phyloP scores from a whole-genome alignment of 441 rosid species.

The Sinapis alba region DNA sequence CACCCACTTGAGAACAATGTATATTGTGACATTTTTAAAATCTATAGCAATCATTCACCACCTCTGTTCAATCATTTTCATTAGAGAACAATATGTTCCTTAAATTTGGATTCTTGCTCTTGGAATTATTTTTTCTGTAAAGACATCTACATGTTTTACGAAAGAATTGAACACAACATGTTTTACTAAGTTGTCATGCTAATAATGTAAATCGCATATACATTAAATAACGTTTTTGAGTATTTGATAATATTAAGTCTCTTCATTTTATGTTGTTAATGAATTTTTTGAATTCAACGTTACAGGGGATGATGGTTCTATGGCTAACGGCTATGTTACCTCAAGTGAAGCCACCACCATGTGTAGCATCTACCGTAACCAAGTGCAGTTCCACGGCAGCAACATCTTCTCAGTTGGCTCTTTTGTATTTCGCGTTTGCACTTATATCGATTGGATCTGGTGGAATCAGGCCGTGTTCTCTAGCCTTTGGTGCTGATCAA shows the following conservation, averaged over 20 bases:
- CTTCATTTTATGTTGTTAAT: not conserved
- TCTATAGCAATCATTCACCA: conserved; percentile 28
- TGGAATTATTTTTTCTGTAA: conserved; percentile 12
- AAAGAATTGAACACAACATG: not conserved
- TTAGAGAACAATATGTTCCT: conserved; percentile 16
- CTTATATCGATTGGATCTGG: conserved; percentile 87
- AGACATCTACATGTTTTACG: conserved; percentile 10
- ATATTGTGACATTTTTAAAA: conserved; percentile 15
- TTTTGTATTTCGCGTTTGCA: conserved; percentile 57
- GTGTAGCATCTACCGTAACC: conserved; percentile 35
- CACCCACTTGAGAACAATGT: conserved; percentile 13
- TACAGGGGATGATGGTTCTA: conserved; percentile 69
- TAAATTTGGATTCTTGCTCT: conserved; percentile 24
- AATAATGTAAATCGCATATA: not conserved
- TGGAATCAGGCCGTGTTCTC: conserved; percentile 87
- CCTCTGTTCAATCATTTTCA: conserved; percentile 19
- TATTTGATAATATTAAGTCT: not conserved
- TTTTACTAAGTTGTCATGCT: not conserved
- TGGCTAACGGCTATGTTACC: conserved; percentile 86
- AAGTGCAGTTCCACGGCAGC: conserved; percentile 53
- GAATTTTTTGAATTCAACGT: conserved; percentile 12
- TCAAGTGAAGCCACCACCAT: conserved; percentile 58
- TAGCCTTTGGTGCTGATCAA: conserved; percentile 95
- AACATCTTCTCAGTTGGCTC: conserved; percentile 52
- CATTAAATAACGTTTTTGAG: not conserved